Evolutionary conservation across 2,329 filamentous ascomycete species (phyloP).

Genomic region (Arthrobotrys sphaeroides): DNA sequence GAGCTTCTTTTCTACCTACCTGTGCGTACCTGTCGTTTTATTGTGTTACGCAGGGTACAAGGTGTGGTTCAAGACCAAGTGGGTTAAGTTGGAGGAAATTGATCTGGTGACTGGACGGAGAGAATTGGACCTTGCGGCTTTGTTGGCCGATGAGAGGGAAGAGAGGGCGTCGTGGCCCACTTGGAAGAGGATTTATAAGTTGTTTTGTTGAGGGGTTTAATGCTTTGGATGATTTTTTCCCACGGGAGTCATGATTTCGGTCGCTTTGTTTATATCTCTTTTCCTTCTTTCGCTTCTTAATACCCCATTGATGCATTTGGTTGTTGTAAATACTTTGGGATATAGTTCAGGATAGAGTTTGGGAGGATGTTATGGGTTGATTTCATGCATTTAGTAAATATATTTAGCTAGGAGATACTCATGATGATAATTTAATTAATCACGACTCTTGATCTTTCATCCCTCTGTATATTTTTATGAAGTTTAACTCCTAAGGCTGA

Average conservation of each 20-base stretch:
- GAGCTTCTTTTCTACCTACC: constrained; percentile 78
- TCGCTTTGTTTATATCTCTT: background rate
- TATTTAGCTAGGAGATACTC: background rate
- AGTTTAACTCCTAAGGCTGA: too few relatives aligned
- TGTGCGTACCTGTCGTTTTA: constrained; percentile 75
- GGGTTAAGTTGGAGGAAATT: constrained; percentile 77
- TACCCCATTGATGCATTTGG: constrained; percentile 11
- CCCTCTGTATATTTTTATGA: too few relatives aligned
- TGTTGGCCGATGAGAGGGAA: constrained; percentile 81
- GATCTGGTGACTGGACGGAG: constrained; percentile 85
- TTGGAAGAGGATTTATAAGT: constrained; percentile 81
- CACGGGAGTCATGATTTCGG: background rate
- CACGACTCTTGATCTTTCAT: background rate
- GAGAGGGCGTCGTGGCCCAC: constrained; percentile 76
- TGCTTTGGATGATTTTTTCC: background rate
- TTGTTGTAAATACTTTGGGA: constrained; percentile 8
- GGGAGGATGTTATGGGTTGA: background rate
- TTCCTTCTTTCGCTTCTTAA: background rate
- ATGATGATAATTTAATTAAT: constrained; percentile 1
- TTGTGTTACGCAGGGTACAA: constrained; percentile 79
- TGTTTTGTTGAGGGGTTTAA: constrained; percentile 68
- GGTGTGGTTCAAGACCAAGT: constrained; percentile 73
- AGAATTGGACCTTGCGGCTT: constrained; percentile 80
- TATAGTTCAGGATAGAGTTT: background rate
- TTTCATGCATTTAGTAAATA: background rate